These are phyloP conservation scores for Ilyonectria destructans DNA, from an alignment of 2,329 filamentous ascomycete genomes.

Conservation along the genomic window DNA sequence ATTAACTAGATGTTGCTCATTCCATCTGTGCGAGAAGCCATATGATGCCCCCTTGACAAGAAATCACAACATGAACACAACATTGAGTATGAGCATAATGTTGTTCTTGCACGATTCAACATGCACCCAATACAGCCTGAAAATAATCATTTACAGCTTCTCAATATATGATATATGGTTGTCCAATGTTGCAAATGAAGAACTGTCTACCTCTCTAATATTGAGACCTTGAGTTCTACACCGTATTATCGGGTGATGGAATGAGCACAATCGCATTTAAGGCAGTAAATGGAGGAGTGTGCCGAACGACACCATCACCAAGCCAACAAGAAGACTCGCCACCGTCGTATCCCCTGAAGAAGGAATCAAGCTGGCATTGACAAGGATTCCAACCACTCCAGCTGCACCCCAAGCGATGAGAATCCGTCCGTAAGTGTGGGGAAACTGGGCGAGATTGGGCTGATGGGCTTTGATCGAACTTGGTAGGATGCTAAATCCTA, in stretches of 20 bases:
- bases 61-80: no score
- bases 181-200: neutral
- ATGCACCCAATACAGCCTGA: no score
- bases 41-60: no score
- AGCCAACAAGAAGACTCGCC: neutral
- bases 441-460: neutral
- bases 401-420: constrained; percentile 16
- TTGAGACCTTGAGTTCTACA: neutral
- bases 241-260: neutral
- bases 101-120: no score
- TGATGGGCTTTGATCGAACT: constrained; percentile 13
- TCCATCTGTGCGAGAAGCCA: no score
- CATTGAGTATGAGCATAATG: no score
- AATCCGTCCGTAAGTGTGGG: constrained; percentile 11
- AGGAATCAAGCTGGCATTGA: constrained; percentile 1
- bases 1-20: no score
- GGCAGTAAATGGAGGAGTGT: neutral
- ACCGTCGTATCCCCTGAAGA: neutral
- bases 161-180: no score
- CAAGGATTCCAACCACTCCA: neutral
- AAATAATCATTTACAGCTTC: no score
- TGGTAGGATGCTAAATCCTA: constrained; percentile 25
- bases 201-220: neutral
- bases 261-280: neutral
- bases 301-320: neutral